Evolutionary conservation across 768 basidiomycete species (phyloP).

Genomic region (Rubroboletus pulcherrimus): DNA sequence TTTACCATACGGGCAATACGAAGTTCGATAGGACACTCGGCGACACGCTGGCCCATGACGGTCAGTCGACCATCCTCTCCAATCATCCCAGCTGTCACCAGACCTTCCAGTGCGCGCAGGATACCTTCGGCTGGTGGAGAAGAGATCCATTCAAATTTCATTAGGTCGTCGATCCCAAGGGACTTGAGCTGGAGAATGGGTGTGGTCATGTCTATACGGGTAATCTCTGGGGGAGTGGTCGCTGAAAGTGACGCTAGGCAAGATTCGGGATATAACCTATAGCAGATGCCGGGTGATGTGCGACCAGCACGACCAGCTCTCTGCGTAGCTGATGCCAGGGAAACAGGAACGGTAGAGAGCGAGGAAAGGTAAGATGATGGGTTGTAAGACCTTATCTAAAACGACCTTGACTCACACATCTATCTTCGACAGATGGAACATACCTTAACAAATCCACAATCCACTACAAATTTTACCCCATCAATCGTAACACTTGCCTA

Average conservation of each 20-base stretch:
- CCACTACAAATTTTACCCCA: slow-evolving; percentile 90
- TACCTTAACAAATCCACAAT: slow-evolving; percentile 95
- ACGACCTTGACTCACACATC: neutral
- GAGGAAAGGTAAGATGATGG: slow-evolving; percentile 82
- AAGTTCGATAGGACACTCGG: slow-evolving; percentile 92
- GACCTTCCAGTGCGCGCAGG: slow-evolving; percentile 78
- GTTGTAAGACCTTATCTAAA: slow-evolving; percentile 85
- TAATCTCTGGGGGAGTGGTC: slow-evolving; percentile 85
- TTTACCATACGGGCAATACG: slow-evolving; percentile 91
- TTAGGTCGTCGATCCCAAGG: slow-evolving; percentile 89
- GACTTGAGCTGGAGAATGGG: slow-evolving; percentile 93
- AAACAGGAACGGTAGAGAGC: slow-evolving; percentile 78
- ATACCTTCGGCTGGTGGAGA: slow-evolving; percentile 84
- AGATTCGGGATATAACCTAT: slow-evolving; percentile 78
- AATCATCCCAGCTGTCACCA: slow-evolving; percentile 79
- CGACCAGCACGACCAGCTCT: slow-evolving; percentile 94
- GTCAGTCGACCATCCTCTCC: slow-evolving; percentile 78
- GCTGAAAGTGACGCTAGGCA: slow-evolving; percentile 56
- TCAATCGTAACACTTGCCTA: slow-evolving; percentile 97
- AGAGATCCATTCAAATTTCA: slow-evolving; percentile 95
- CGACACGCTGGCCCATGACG: slow-evolving; percentile 75
- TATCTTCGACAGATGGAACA: slow-evolving; percentile 7
- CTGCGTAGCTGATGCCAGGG: slow-evolving; percentile 86
- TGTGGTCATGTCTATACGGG: slow-evolving; percentile 84
- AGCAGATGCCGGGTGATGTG: slow-evolving; percentile 88